These are phyloP conservation scores for Coniochaeta prunicola DNA, from an alignment of 2,329 filamentous ascomycete species.

Conservation along the genomic window DNA sequence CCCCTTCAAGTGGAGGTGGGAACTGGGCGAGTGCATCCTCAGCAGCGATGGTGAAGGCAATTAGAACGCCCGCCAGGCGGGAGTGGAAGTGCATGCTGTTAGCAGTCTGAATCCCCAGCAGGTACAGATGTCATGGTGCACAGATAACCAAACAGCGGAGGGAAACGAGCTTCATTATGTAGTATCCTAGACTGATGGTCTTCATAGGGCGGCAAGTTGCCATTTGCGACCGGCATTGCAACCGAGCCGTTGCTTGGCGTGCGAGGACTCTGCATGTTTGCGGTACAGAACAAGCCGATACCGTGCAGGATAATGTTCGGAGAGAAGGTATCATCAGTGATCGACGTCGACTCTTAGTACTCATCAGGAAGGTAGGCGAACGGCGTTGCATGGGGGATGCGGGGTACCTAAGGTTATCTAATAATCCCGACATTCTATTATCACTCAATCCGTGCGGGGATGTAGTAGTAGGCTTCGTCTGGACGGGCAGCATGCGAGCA, in stretches of 20 bases:
- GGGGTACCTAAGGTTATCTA: background rate
- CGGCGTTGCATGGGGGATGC: background rate
- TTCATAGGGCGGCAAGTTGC: background rate
- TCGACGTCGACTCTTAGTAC: background rate
- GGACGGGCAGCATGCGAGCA: too few relatives aligned
- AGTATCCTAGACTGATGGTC: too few relatives aligned
- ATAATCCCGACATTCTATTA: too few relatives aligned
- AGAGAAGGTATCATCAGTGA: background rate
- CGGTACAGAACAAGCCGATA: background rate
- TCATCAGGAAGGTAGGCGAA: background rate
- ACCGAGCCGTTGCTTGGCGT: background rate
- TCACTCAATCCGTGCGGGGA: too few relatives aligned
- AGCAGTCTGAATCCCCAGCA: background rate
- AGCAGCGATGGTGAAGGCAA: background rate
- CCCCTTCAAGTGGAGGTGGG: slow-evolving; percentile 19
- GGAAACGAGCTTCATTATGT: too few relatives aligned
- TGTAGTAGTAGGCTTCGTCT: too few relatives aligned
- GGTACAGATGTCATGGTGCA: too few relatives aligned
- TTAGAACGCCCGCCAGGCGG: background rate
- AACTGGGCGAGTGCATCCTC: slow-evolving; percentile 17
- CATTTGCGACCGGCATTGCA: background rate
- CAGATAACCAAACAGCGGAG: background rate
- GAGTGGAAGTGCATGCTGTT: background rate
- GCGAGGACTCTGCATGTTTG: background rate
- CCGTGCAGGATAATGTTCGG: background rate